Percentiles rank a stretch among this genome's conserved stretches.
Evolutionary conservation across 768 basidiomycete genomes (phyloP).

Genomic region (Collybia sordida): DNA sequence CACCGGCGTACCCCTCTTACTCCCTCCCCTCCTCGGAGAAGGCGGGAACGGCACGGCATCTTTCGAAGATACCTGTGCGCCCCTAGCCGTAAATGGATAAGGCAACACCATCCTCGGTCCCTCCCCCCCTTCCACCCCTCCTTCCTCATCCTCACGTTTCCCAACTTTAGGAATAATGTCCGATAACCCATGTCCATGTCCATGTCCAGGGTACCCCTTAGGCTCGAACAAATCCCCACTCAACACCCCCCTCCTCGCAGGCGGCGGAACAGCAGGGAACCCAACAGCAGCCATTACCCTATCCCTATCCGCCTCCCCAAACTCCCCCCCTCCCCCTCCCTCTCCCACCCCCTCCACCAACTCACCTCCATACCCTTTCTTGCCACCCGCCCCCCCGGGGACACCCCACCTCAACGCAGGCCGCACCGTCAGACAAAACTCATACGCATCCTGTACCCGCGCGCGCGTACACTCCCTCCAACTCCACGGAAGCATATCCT

Average conservation of each 20-base stretch:
- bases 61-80: slow-evolving; percentile 59
- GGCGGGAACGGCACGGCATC: slow-evolving; percentile 78
- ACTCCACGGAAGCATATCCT: slow-evolving; percentile 69
- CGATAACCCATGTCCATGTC: slow-evolving; percentile 20
- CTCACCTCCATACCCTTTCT: too few species aligned
- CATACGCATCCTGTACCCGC: slow-evolving; percentile 77
- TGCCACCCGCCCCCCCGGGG: too few species aligned
- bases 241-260: slow-evolving; percentile 58
- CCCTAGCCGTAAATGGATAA: slow-evolving; percentile 70
- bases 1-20: slow-evolving; percentile 28
- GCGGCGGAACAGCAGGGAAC: slow-evolving; percentile 47
- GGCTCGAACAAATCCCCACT: slow-evolving; percentile 68
- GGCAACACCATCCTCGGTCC: slow-evolving; percentile 57
- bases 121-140: too few species aligned
- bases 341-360: too few species aligned
- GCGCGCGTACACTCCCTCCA: slow-evolving; percentile 74
- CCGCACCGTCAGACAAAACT: slow-evolving; percentile 62
- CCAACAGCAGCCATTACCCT: slow-evolving; percentile 59
- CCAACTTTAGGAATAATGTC: slow-evolving; percentile 46
- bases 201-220: slow-evolving; percentile 16
- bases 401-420: slow-evolving; percentile 30
- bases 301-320: slow-evolving; percentile 39
- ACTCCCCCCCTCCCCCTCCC: slow-evolving; percentile 23
- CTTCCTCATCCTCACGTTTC: slow-evolving; percentile 38
- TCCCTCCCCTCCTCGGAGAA: slow-evolving; percentile 41